A percentile compares a stretch with the other conserved stretches of the same genome.
Conservation (phyloP, 2,329 filamentous ascomycete genomes). For the Beauveria brongniartii region DNA sequence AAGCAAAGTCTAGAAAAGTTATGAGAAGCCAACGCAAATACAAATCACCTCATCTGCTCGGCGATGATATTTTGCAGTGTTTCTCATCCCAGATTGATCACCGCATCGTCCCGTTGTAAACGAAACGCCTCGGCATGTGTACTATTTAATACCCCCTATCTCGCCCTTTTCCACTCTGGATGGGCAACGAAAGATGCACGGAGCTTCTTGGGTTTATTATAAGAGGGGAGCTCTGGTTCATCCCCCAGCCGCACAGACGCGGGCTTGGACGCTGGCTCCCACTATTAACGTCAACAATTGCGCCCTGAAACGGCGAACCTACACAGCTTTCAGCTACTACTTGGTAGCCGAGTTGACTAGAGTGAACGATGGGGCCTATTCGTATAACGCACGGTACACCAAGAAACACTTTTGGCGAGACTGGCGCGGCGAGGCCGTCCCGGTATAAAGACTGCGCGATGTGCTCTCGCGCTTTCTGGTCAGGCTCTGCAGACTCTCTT, state of each 20-base stretch:
- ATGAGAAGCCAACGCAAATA: too few species aligned
- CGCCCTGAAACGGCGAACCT: neutral
- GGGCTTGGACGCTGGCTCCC: constrained; percentile 1
- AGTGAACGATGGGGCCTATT: neutral
- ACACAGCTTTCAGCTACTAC: neutral
- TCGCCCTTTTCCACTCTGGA: neutral
- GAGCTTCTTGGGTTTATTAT: neutral
- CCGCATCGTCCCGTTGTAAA: neutral
- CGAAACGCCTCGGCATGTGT: neutral
- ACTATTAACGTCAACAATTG: neutral
- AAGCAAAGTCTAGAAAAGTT: too few species aligned
- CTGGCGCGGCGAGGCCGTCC: neutral
- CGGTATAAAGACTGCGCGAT: neutral
- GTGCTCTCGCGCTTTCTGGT: neutral
- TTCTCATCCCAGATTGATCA: neutral
- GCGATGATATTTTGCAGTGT: too few species aligned
- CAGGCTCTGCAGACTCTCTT: neutral
- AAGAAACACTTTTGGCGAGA: neutral
- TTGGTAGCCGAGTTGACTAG: neutral
- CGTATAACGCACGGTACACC: neutral
- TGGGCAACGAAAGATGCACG: neutral
- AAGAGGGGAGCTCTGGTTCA: neutral
- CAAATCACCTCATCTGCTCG: too few species aligned
- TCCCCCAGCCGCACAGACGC: neutral
- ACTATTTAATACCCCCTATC: neutral